Evolutionary conservation across 352 stramenopile genomes (phyloP), one percentile per base, ranked within the genome.

Genomic region (Chrysophaeum taylorii): DNA sequence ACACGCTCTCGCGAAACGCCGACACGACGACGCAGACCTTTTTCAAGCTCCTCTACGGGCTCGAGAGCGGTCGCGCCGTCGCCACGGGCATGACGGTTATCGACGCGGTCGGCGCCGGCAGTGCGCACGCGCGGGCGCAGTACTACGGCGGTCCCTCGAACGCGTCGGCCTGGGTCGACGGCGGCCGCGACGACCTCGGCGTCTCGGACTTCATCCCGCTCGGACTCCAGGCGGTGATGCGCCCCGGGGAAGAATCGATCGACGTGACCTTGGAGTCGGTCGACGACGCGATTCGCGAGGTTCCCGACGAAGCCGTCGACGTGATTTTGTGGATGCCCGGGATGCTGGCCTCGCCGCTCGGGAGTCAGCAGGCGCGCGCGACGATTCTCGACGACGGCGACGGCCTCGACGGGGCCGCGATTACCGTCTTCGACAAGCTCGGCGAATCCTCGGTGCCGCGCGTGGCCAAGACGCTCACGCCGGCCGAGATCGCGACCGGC

Each of bases 351-450:
- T 94, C 82, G 36, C 84, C 84, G 7, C 82, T 86, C 5, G 92
- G 92, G 16, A 74, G 85, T 43, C 81, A 97, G 1, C 94, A 88
- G 77, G 84, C 88, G 2, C 83, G 80, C 12, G 73, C 96, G n/a
- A 86, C 77, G 0, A 96, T 97, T 45, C 77, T 78, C 14, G 92
- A 97, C 78, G 89, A 96, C 68, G 85, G 85, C 7, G 91, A 97
- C 66, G 90, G 91, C 29, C 84, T 87, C 16, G 92, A 81, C 2
- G 86, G 95, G 15, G 84, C 80, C 0, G 83, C 96, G 36, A 81
- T 82, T 31, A 88, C 84, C 15, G 86, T 96, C 60, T 77, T 96
- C 27, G 86, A 85, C 4, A 89, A 92, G 53, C 81, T 97, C 9
- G 90, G 86, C 25, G 60, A 85, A n/a, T 87, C 77, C 70, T 75